Conservation (phyloP, 768 basidiomycete species). For the Strobilomyces echinocephalus region DNA sequence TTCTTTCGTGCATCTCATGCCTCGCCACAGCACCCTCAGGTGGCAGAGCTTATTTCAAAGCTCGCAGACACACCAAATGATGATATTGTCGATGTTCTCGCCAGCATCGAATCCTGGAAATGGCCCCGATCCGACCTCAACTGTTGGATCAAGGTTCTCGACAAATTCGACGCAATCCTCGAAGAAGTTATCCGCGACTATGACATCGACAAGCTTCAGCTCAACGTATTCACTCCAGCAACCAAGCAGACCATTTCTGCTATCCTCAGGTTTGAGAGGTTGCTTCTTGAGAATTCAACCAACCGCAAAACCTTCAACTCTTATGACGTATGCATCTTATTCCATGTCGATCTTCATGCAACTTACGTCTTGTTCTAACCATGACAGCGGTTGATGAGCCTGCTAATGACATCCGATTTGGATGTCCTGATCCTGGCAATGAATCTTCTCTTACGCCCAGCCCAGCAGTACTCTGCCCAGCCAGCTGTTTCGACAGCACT, state of each 20-base stretch:
- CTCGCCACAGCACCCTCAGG: conserved; percentile 61
- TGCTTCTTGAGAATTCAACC: conserved; percentile 95
- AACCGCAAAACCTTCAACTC: conserved; percentile 95
- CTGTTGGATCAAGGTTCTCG: conserved; percentile 92
- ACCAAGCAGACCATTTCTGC: conserved; percentile 74
- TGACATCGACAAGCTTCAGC: conserved; percentile 79
- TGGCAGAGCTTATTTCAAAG: conserved; percentile 73
- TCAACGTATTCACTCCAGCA: conserved; percentile 67
- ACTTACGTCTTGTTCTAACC: conserved; percentile 7
- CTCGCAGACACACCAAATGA: conserved; percentile 64
- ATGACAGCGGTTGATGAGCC: conserved; percentile 77
- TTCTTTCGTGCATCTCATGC: conserved; percentile 9
- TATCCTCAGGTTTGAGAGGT: conserved; percentile 82
- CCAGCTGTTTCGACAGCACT: conserved; percentile 78
- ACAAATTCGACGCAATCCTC: conserved; percentile 89
- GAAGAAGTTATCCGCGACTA: conserved; percentile 81
- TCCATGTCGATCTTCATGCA: neutral
- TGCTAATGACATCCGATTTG: conserved; percentile 84
- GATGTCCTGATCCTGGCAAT: conserved; percentile 82
- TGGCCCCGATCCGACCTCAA: conserved; percentile 97
- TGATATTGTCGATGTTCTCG: conserved; percentile 64
- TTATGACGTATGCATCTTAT: conserved; percentile 77
- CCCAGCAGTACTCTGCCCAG: conserved; percentile 91
- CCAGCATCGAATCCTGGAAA: conserved; percentile 75
- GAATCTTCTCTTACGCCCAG: conserved; percentile 83